Conservation (phyloP, 2,329 filamentous ascomycete genomes). For the Tolypocladium album region DNA sequence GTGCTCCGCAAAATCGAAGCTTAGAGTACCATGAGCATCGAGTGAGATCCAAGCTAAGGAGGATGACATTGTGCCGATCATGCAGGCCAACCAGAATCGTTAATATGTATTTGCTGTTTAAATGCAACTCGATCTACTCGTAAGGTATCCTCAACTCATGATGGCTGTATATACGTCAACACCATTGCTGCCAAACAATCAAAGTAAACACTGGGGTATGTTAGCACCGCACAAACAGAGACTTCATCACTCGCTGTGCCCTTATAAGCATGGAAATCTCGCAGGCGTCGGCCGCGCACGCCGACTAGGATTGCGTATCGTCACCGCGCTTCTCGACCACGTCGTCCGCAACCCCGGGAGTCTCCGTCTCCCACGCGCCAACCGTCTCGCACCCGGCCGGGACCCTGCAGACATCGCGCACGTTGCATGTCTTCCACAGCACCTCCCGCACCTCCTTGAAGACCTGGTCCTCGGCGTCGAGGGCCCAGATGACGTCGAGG, state of each 20-base stretch:
- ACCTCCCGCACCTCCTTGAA: slow-evolving; percentile 72
- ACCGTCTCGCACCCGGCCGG: slow-evolving; percentile 50
- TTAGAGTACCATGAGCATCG: neutral
- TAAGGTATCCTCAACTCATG: neutral
- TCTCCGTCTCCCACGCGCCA: neutral
- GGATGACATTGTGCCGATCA: neutral
- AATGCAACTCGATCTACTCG: neutral
- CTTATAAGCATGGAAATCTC: neutral
- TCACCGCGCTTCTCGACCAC: neutral
- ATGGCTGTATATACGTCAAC: neutral
- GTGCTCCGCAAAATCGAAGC: neutral
- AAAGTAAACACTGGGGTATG: neutral
- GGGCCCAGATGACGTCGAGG: slow-evolving; percentile 89
- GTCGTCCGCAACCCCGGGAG: neutral
- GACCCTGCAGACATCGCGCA: slow-evolving; percentile 44
- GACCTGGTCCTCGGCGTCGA: slow-evolving; percentile 76
- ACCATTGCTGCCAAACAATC: neutral
- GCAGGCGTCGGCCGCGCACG: neutral
- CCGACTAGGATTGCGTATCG: neutral
- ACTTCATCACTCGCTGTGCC: neutral
- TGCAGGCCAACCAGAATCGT: neutral
- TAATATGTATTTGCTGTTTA: neutral
- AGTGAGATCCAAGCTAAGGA: neutral
- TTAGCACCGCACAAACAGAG: neutral
- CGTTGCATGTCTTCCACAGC: slow-evolving; percentile 66